phyloP scores from a whole-genome alignment of 1,284 basidiomycete genomes.

The Pholiota adiposa region DNA sequence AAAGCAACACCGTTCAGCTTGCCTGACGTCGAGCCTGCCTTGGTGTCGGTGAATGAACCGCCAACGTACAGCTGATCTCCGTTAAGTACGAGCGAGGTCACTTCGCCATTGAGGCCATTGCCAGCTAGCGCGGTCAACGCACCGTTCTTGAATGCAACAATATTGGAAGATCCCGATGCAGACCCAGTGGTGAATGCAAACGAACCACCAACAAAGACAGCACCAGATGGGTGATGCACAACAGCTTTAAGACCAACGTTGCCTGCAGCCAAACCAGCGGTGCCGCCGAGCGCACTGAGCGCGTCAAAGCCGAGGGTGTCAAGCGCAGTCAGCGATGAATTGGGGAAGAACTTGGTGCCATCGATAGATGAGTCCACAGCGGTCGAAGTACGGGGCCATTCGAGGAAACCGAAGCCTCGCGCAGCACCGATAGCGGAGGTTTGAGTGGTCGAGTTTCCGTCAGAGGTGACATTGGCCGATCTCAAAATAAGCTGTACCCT shows the following conservation, averaged over 20 bases:
- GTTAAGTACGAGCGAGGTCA: slow-evolving; percentile 65
- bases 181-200: slow-evolving; percentile 68
- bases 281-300: slow-evolving; percentile 59
- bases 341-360: slow-evolving; percentile 64
- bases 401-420: slow-evolving; percentile 75
- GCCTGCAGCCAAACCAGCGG: slow-evolving; percentile 33
- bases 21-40: slow-evolving; percentile 53
- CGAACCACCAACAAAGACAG: slow-evolving; percentile 78
- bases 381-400: slow-evolving; percentile 64
- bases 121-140: slow-evolving; percentile 56
- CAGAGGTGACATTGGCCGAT: slow-evolving; percentile 47
- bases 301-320: slow-evolving; percentile 67
- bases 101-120: slow-evolving; percentile 76
- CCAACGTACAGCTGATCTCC: slow-evolving; percentile 80
- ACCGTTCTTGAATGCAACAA: slow-evolving; percentile 73
- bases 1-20: slow-evolving; percentile 69
- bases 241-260: slow-evolving; percentile 55
- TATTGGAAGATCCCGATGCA: slow-evolving; percentile 66
- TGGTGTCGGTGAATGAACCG: slow-evolving; percentile 82
- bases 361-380: slow-evolving; percentile 45
- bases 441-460: slow-evolving; percentile 16
- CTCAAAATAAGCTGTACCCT: slow-evolving; percentile 75
- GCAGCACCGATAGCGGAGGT: slow-evolving; percentile 33
- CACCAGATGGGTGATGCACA: slow-evolving; percentile 65
- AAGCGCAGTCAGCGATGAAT: slow-evolving; percentile 72